phyloP scores from a whole-genome alignment of 192 early-diverging fungal species.

The Geranomyces variabilis region DNA sequence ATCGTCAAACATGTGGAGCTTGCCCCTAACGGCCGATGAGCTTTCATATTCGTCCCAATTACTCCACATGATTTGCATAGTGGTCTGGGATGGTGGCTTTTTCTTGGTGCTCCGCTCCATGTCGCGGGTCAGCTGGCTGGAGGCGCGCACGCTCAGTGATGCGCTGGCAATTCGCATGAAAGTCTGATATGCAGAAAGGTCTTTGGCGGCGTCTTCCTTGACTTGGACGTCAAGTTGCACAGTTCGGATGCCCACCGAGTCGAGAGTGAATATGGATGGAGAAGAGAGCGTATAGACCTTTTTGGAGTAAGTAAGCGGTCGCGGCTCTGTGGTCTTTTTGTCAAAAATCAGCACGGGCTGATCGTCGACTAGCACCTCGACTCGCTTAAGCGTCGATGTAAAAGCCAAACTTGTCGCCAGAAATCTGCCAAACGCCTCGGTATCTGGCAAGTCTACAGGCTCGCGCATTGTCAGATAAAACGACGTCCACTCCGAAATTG shows the following conservation, averaged over 20 bases:
- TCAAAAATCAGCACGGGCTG: slow-evolving; percentile 57
- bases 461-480: slow-evolving; percentile 81
- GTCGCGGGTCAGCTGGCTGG: slow-evolving; percentile 58
- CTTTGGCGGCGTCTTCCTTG: slow-evolving; percentile 35
- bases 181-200: slow-evolving; percentile 37
- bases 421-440: slow-evolving; percentile 67
- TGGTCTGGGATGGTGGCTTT: slow-evolving; percentile 70
- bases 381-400: slow-evolving; percentile 69
- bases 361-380: slow-evolving; percentile 70
- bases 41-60: slow-evolving; percentile 79
- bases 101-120: slow-evolving; percentile 92
- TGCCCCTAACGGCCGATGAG: slow-evolving; percentile 47
- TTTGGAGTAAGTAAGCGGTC: slow-evolving; percentile 58
- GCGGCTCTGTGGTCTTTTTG: slow-evolving; percentile 68
- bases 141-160: slow-evolving; percentile 57
- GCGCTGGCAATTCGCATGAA: slow-evolving; percentile 75
- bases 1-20: slow-evolving; percentile 69
- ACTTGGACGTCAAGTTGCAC: slow-evolving; percentile 54
- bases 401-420: slow-evolving; percentile 76
- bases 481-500: slow-evolving; percentile 63
- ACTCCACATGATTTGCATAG: slow-evolving; percentile 71
- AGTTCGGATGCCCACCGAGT: slow-evolving; percentile 60
- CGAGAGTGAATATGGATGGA: slow-evolving; percentile 75
- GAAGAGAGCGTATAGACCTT: slow-evolving; percentile 53
- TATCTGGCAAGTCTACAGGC: slow-evolving; percentile 69